Base-by-base conservation (phyloP, 2,329 filamentous ascomycete species). In the Sarocladium strictum region DNA sequence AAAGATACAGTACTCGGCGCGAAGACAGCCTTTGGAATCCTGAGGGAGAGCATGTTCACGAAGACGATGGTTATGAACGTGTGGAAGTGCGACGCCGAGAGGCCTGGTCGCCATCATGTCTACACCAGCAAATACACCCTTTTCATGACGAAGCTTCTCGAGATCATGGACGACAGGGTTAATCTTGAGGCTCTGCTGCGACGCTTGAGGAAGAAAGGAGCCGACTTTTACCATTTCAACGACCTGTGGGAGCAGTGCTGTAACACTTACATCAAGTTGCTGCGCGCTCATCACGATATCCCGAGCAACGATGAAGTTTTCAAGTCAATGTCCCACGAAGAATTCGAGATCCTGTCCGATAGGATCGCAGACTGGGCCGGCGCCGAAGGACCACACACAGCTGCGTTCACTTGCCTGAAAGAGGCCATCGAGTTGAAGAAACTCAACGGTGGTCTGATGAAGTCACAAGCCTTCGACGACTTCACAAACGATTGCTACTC, bases 11-110 rank as follows among this genome's bases (percentile, higher is more conserved):
- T 54, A 21, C 27, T 17, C 11, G 35, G 55, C 41, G 92, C 91
- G 61, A 81, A 86, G 64, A 89, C 93, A 54, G 81, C 95, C 14
- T 92, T 90, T 51, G 79, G 83, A 53, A 87, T 96, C 40, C 86
- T 96, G 54, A 72, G 79, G 45, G 81, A 84, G 56, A 80, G 76
- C 58, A 84, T 84, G 80, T 93, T 96, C 61, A 96, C 92, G 37
- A 96, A 96, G 72, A 96, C 90, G 0, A 96, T 96, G 86, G 86
- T 89, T 1, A 85, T 96, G 68, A 93, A 95, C 64, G 90, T 97
- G 3, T 97, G 92, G 92, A 93, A 92, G 62, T 94, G 92, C 35
- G 92, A 96, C 60, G 85, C 89, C 47, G 92, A 97, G 63, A 76
- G 81, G 2, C 78, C 90, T 0, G 92, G 92, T 0, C 83, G 92